phyloP scores from a whole-genome alignment of 768 basidiomycete species.

The Polyporus arcularius region DNA sequence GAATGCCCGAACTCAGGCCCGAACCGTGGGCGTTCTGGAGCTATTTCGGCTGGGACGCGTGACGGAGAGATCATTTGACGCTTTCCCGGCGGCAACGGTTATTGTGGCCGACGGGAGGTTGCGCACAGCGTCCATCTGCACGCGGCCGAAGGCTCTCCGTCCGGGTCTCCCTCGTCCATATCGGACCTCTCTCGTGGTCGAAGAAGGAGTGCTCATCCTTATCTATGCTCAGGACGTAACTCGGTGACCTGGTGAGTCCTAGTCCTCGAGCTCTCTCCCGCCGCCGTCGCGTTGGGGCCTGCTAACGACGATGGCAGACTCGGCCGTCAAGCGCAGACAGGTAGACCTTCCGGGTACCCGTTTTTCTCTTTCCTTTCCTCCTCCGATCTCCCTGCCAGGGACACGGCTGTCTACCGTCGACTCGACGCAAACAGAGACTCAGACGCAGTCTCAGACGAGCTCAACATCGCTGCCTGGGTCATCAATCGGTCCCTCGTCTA shows the following conservation, averaged over 20 bases:
- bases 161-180: slow-evolving; percentile 4
- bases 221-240: slow-evolving; percentile 14
- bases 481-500: neutral
- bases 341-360: slow-evolving; percentile 12
- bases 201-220: neutral
- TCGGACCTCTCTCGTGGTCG: slow-evolving; percentile 6
- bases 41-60: slow-evolving; percentile 8
- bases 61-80: slow-evolving; percentile 4
- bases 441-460: neutral
- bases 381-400: neutral
- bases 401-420: neutral
- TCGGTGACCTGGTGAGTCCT: slow-evolving; percentile 4
- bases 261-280: neutral
- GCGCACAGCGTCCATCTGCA: slow-evolving; percentile 16
- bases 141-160: slow-evolving; percentile 10
- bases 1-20: no score
- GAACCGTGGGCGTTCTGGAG: neutral
- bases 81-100: neutral
- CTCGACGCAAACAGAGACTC: neutral
- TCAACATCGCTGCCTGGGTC: neutral
- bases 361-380: neutral
- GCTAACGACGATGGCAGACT: slow-evolving; percentile 4
- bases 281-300: neutral
- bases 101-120: neutral
- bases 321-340: slow-evolving; percentile 11